Percentiles rank a stretch among this genome's conserved stretches.
These are phyloP conservation scores for Tothia fuscella DNA, from an alignment of 2,329 filamentous ascomycete genomes.

Conservation along the genomic window DNA sequence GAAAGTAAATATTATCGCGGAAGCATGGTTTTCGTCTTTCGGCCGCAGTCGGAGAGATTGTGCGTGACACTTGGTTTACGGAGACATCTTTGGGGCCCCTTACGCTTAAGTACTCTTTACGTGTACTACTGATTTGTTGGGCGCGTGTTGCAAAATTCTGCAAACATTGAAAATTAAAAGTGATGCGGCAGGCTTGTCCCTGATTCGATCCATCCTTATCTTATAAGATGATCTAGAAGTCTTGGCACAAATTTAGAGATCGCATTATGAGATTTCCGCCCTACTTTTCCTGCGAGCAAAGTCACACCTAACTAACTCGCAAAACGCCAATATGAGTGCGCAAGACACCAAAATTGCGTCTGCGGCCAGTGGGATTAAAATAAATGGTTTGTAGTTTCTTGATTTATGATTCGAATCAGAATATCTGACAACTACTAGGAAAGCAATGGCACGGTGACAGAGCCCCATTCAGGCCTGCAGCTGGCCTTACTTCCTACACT, in stretches of 20 bases:
- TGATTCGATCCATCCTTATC: too few species aligned
- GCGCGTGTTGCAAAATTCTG: too few species aligned
- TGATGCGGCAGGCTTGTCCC: too few species aligned
- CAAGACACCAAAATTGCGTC: conserved; percentile 26
- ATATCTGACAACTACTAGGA: conserved; percentile 41
- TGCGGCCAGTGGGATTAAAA: conserved; percentile 51
- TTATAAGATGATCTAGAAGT: too few species aligned
- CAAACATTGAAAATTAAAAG: too few species aligned
- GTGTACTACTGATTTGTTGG: too few species aligned
- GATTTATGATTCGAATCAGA: conserved; percentile 10
- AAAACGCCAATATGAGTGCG: conserved; percentile 32
- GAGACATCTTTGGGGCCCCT: too few species aligned
- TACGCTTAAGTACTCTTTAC: too few species aligned
- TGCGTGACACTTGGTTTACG: too few species aligned
- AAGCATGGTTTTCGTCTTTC: conserved; percentile 18
- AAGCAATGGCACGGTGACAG: conserved; percentile 88
- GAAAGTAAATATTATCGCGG: conserved; percentile 19
- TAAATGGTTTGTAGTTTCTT: conserved; percentile 53
- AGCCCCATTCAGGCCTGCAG: conserved; percentile 71
- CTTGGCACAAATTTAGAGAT: neutral
- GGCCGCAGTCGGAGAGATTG: conserved; percentile 4
- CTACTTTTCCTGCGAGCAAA: neutral
- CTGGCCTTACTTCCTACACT: conserved; percentile 67
- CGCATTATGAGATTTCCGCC: neutral
- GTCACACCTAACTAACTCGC: neutral